Evolutionary conservation across 108 stramenopile genomes (phyloP).

Genomic region (Aurantiochytrium sp.): DNA sequence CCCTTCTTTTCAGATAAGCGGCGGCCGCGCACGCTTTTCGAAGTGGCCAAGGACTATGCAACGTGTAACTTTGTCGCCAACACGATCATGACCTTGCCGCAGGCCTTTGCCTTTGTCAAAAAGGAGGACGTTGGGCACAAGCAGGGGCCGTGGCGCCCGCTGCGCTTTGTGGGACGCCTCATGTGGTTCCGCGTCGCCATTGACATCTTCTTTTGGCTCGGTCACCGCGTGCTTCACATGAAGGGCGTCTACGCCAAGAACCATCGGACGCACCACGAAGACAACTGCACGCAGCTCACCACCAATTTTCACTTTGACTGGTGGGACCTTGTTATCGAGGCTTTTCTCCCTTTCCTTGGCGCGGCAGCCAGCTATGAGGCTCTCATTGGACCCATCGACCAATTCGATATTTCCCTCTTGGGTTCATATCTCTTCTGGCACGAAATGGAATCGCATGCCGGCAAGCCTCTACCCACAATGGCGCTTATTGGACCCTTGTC

Average conservation of each 20-base stretch:
- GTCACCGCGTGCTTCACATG: constrained; percentile 5
- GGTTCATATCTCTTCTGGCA: not conserved
- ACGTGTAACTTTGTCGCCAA: not conserved
- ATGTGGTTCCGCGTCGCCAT: not conserved
- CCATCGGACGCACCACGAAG: not conserved
- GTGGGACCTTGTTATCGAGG: not conserved
- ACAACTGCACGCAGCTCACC: not conserved
- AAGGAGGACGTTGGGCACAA: not conserved
- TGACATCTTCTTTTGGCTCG: not conserved
- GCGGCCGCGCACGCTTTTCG: not conserved
- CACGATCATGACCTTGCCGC: not conserved
- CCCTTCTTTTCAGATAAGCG: not conserved
- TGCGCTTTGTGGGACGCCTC: not conserved
- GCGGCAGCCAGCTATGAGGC: not conserved
- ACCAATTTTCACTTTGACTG: constrained; percentile 12
- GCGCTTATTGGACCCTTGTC: not conserved
- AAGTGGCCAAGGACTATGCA: not conserved
- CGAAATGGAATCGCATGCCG: not conserved
- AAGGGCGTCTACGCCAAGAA: not conserved
- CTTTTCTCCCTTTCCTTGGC: not conserved
- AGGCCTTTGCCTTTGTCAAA: not conserved
- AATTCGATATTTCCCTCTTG: not conserved
- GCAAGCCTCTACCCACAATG: not conserved
- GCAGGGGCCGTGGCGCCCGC: not conserved
- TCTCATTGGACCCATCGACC: not conserved